Evolutionary conservation across 768 basidiomycete genomes (phyloP), one percentile per base, ranked within the genome.

Genomic region (Rubroboletus pulcherrimus): DNA sequence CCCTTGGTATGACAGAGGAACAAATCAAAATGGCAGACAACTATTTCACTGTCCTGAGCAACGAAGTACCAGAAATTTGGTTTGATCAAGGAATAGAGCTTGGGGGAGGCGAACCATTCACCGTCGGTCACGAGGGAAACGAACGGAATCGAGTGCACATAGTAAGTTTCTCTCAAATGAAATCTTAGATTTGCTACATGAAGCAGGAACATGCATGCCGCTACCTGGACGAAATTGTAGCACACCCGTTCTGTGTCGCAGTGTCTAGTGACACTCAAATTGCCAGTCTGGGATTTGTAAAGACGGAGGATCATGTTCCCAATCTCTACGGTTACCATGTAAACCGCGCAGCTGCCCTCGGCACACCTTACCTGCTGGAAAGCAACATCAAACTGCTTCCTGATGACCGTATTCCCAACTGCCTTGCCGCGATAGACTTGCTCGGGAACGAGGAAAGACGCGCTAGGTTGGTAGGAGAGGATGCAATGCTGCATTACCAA

Each of bases 1-100:
- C 51, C 19, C 67, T 85, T 35, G 73, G 79, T 35, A 67, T 76
- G 38, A 74, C 81, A 0, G 66, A 74, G 4, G 80, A 81, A 37
- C 78, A 85, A 58, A 70, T 75, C 62, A 75, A 78, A 59, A 87
- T 86, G 84, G 83, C 85, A 4, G 87, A 88, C 64, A 88, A 88
- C 57, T 86, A 86, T 60, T 88, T 80, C 63, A 75, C 84, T 1
- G 71, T 88, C 48, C 67, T 87, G 45, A 73, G 71, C 52, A 87
- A 86, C 63, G 68, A 66, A 19, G 63, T 80, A 39, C 79, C 84
- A 2, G 83, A 86, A 64, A 69, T 78, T 10, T 87, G 86, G 85
- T 80, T 85, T 53, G 82, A 85, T 58, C 78, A 82, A 57, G 81
- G 81, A n/a, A 77, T 84, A 43, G 77, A 79, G 54, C 74, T 88